Evolutionary conservation across 305 asterid species (phyloP).

Genomic region (Caryopteris hybrid): DNA sequence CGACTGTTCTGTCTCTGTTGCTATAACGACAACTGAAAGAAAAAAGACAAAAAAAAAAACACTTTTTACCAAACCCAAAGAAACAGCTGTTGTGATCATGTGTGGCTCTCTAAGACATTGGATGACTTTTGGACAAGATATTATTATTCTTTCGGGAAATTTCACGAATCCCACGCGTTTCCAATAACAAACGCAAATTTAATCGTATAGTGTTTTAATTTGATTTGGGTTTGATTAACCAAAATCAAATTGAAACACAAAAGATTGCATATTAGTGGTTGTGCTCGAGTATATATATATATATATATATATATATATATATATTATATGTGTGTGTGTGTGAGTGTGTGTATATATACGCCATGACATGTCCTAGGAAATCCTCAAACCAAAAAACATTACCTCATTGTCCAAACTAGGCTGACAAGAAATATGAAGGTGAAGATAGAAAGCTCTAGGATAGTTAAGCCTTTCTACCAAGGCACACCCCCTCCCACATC

Average conservation of each 20-base stretch:
- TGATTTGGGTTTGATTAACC: background rate
- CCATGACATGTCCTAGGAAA: background rate
- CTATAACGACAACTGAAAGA: too few species aligned
- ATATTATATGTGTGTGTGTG: too few species aligned
- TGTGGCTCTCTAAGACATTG: background rate
- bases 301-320: constrained; percentile 24
- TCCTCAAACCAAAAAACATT: background rate
- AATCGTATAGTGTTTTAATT: background rate
- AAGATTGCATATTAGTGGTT: too few species aligned
- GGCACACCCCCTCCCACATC: constrained; percentile 30
- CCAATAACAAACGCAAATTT: background rate
- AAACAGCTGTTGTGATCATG: background rate
- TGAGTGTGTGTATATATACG: too few species aligned
- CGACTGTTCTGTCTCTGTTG: too few species aligned
- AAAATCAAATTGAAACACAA: background rate
- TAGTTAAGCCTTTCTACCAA: constrained; percentile 57
- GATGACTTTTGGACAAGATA: constrained; percentile 4
- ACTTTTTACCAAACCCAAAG: constrained; percentile 3
- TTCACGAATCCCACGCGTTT: background rate
- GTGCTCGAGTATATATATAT: background rate
- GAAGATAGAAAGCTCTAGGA: constrained; percentile 45
- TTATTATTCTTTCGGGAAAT: background rate
- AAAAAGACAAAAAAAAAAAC: background rate
- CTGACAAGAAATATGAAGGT: constrained; percentile 41
- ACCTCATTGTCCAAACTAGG: background rate